Evolutionary conservation across 495 filamentous ascomycete species (phyloP).

Genomic region (Penicillium mononematosum): DNA sequence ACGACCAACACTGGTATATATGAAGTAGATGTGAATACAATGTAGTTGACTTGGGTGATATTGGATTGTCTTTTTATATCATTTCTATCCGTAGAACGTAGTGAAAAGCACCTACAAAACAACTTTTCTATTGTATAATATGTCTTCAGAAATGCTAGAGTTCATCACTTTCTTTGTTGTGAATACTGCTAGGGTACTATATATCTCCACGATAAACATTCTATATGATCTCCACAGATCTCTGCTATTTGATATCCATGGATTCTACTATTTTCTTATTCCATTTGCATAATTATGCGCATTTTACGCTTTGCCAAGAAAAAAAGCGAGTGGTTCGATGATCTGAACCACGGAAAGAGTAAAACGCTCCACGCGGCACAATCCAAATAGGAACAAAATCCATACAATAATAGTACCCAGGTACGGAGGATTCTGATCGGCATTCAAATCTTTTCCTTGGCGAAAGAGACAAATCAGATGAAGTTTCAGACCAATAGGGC

Average conservation of each 20-base stretch:
- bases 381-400: too few species aligned
- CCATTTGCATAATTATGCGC: too few species aligned
- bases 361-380: too few species aligned
- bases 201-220: not conserved
- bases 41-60: not conserved
- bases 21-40: too few species aligned
- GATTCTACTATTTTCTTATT: too few species aligned
- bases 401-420: too few species aligned
- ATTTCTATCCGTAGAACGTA: not conserved
- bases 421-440: not conserved
- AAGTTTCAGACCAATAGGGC: constrained; percentile 6
- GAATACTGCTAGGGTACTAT: not conserved
- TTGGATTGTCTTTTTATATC: not conserved
- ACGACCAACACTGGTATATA: not conserved
- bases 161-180: not conserved
- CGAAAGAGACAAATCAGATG: constrained; percentile 2
- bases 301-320: too few species aligned
- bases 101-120: not conserved
- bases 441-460: not conserved
- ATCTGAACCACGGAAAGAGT: too few species aligned
- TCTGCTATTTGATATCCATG: too few species aligned
- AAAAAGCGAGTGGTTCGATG: too few species aligned
- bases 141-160: not conserved
- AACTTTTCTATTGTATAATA: not conserved
- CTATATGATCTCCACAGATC: too few species aligned